Evolutionary conservation across 805 yeast genomes (phyloP), one percentile per base, ranked within the genome.

Genomic region (Lipomyces spencermartinsiae): DNA sequence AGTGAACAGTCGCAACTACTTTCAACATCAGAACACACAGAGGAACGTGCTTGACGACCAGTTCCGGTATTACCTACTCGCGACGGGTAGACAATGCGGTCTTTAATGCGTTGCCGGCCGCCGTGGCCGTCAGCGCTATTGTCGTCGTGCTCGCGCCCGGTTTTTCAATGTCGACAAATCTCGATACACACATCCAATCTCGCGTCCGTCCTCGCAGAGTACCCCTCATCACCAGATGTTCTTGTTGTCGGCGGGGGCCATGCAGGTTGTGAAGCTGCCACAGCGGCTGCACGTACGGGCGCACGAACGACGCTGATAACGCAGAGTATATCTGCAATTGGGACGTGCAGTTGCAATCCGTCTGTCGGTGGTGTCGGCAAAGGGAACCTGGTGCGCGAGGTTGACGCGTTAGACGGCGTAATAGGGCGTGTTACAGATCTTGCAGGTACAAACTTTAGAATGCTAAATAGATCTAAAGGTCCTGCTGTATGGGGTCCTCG

Each of bases 401-500:
- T 95, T 14, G 99, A 95, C 81, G 98, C 99, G 0, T 80, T 95
- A 58, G 99, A 94, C 78, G 99, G 99, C 8, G 90, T 94, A 0
- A 87, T 96, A 4, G 88, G 93, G 0, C 82, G 85, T 67, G 87
- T 95, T n/a, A 93, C 95, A 1, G 99, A 95, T 79, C 82, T 84
- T 73, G 96, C 98, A 0, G 99, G 98, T 0, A 90, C 93, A 37
- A 97, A 93, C 77, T 95, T 89, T 79, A 92, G 92, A 75, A 88
- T 92, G 69, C 82, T 95, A 70, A 95, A 95, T 77, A 83, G 89
- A 58, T 89, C 97, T 1, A 86, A 92, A 71, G 99, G 99, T 1
- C 91, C 97, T 0, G 99, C 99, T 0, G 98, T 94, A 1, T 97
- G 98, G 92, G 98, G 99, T 0, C 98, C 97, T 7, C 80, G 99